A percentile compares a stretch with the other conserved stretches of the same genome.
phyloP scores from a whole-genome alignment of 306 rosid genomes.

The Arachis stenosperma region DNA sequence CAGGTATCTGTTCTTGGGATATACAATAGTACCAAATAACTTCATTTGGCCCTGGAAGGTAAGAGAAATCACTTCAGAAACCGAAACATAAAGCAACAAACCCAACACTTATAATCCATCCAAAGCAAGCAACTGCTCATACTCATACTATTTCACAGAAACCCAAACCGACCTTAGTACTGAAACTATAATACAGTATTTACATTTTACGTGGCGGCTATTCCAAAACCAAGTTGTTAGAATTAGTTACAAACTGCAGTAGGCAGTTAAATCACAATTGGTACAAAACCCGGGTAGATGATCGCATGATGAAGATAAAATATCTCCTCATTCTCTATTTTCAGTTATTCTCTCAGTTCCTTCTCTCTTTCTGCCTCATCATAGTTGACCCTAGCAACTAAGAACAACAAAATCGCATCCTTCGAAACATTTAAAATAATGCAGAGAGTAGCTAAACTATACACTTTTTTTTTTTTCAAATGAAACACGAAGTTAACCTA shows the following conservation, averaged over 20 bases:
- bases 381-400: neutral
- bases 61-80: conserved; percentile 22
- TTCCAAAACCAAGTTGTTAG: neutral
- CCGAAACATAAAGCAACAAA: conserved; percentile 4
- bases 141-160: neutral
- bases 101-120: neutral
- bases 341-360: neutral
- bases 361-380: neutral
- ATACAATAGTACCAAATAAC: conserved; percentile 88
- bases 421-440: neutral
- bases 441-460: neutral
- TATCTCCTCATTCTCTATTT: neutral
- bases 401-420: neutral
- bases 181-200: too few relatives aligned
- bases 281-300: neutral
- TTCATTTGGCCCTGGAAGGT: conserved; percentile 79
- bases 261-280: neutral
- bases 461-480: neutral
- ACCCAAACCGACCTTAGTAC: too few relatives aligned
- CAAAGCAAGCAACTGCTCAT: neutral
- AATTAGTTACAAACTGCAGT: neutral
- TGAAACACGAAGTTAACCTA: neutral
- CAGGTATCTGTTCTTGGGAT: conserved; percentile 83
- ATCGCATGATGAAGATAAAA: neutral
- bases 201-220: neutral